Conservation (phyloP, 345 rosid species). For the Acer saccharum region DNA sequence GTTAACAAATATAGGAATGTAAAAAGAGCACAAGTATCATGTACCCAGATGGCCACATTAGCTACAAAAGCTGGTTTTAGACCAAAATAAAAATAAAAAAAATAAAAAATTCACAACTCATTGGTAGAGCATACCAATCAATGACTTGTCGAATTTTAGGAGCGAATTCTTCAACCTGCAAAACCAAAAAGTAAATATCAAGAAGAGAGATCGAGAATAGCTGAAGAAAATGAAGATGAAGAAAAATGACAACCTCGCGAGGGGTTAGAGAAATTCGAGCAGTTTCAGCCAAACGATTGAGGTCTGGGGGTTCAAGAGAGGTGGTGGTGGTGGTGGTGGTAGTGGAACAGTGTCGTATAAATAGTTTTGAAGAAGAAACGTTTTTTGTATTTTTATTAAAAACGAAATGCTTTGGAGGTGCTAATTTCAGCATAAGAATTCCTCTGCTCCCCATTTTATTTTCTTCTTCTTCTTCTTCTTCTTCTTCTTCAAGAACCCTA, state of each 20-base stretch:
- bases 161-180: conserved; percentile 63
- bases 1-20: no score
- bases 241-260: conserved; percentile 42
- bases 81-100: neutral
- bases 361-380: conserved; percentile 4
- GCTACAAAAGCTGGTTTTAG: neutral
- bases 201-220: neutral
- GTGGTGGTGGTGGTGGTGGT: conserved; percentile 35
- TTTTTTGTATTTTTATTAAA: neutral
- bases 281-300: conserved; percentile 67
- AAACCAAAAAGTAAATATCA: neutral
- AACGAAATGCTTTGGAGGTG: conserved; percentile 13
- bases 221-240: neutral
- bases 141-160: conserved; percentile 72
- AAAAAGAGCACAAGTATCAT: no score
- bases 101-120: neutral
- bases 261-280: conserved; percentile 83
- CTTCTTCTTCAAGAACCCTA: neutral
- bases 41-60: neutral
- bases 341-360: conserved; percentile 36
- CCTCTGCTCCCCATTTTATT: conserved; percentile 3
- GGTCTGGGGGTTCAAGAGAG: conserved; percentile 65
- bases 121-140: conserved; percentile 50
- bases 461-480: neutral
- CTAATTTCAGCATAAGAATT: conserved; percentile 27